Evolutionary conservation across 805 yeast genomes (phyloP).

Genomic region (Schizosaccharomyces osmophilus): DNA sequence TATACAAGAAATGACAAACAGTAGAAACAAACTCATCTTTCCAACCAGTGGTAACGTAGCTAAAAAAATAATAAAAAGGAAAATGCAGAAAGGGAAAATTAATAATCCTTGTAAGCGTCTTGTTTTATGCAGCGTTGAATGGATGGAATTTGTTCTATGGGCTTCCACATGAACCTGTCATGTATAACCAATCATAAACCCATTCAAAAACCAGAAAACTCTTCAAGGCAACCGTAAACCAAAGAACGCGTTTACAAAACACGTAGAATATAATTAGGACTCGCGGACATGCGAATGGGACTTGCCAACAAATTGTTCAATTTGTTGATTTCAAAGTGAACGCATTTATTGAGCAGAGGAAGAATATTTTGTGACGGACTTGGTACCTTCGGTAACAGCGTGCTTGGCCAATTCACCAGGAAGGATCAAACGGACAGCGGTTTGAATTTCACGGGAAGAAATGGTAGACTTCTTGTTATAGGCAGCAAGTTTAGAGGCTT

Average conservation of each 20-base stretch:
- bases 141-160: no score
- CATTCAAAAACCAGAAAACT: no score
- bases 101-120: background rate
- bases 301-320: no score
- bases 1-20: background rate
- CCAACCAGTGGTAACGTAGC: background rate
- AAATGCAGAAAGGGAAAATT: background rate
- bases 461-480: conserved; percentile 96
- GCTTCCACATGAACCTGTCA: no score
- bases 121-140: no score
- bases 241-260: no score
- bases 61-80: background rate
- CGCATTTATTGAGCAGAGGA: conserved; percentile 5
- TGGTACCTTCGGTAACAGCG: conserved; percentile 78
- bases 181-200: no score
- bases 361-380: conserved; percentile 11
- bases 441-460: conserved; percentile 94
- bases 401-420: conserved; percentile 98
- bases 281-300: no score
- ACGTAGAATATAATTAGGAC: no score
- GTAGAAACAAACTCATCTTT: background rate
- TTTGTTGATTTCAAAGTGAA: no score
- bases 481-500: conserved; percentile 95
- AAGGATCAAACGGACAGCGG: conserved; percentile 90
- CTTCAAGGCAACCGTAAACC: no score